phyloP scores from a whole-genome alignment of 345 rosid genomes.

The Populus tremula region DNA sequence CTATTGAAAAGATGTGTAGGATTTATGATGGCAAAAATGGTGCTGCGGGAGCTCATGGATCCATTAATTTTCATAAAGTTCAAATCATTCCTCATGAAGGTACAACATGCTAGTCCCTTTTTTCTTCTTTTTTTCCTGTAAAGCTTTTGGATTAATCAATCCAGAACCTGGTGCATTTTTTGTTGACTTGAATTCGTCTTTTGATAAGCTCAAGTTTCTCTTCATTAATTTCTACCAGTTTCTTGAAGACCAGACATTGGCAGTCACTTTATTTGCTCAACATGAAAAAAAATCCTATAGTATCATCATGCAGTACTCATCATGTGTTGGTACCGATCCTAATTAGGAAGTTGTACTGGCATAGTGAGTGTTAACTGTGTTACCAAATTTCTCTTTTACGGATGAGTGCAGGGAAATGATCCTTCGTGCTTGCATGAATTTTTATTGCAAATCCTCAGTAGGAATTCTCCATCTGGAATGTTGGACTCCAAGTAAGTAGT shows the following conservation, averaged over 20 bases:
- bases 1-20: slow-evolving; percentile 69
- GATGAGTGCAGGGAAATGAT: slow-evolving; percentile 67
- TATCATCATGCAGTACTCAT: not conserved
- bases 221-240: not conserved
- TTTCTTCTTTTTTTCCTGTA: not conserved
- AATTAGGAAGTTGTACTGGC: not conserved
- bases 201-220: not conserved
- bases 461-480: slow-evolving; percentile 63
- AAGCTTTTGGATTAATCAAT: not conserved
- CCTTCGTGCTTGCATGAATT: slow-evolving; percentile 44
- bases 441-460: not conserved
- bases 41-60: slow-evolving; percentile 85
- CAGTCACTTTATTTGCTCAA: not conserved
- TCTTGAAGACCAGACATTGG: not conserved
- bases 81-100: slow-evolving; percentile 79
- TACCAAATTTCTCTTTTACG: not conserved
- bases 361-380: not conserved
- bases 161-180: not conserved
- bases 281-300: not conserved
- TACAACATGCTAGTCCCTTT: slow-evolving; percentile 1
- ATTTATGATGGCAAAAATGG: slow-evolving; percentile 97
- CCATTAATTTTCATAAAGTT: slow-evolving; percentile 69
- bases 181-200: not conserved
- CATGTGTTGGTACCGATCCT: not conserved
- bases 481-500: slow-evolving; percentile 69